Evolutionary conservation across 2,329 filamentous ascomycete genomes (phyloP).

Genomic region (Ophiostoma quercus): DNA sequence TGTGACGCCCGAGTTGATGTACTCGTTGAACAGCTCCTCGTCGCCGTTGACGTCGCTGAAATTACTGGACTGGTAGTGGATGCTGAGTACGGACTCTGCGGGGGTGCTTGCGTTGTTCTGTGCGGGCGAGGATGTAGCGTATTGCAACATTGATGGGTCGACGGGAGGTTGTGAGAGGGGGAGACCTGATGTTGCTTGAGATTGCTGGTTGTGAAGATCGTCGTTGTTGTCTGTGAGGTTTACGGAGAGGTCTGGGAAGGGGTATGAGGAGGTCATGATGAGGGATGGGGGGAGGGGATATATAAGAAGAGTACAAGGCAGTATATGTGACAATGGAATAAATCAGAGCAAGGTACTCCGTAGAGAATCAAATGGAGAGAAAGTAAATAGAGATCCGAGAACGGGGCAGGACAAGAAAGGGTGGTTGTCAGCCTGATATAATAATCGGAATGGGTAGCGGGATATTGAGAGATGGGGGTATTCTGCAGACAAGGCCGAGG

Average conservation of each 20-base stretch:
- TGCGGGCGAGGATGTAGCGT: conserved; percentile 40
- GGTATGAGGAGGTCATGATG: conserved; percentile 33
- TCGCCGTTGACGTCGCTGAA: conserved; percentile 39
- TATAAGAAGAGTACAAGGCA: conserved; percentile 18
- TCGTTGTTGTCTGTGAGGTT: conserved; percentile 28
- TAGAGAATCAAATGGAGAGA: neutral
- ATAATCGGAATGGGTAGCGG: conserved; percentile 16
- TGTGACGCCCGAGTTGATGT: conserved; percentile 34
- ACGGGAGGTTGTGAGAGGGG: conserved; percentile 39
- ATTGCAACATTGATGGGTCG: conserved; percentile 40
- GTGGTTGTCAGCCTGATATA: conserved; percentile 20
- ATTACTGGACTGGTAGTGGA: conserved; percentile 47
- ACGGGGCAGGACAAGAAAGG: conserved; percentile 4
- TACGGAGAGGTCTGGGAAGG: conserved; percentile 31
- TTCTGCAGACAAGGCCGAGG: neutral
- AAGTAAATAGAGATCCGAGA: conserved; percentile 11
- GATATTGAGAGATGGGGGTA: neutral
- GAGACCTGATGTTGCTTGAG: conserved; percentile 28
- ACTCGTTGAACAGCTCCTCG: conserved; percentile 35
- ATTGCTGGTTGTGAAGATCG: conserved; percentile 19
- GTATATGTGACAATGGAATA: neutral
- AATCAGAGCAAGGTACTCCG: neutral
- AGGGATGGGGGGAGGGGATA: neutral
- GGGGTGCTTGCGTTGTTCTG: conserved; percentile 42
- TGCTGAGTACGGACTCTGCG: conserved; percentile 44